Evolutionary conservation across 2,329 filamentous ascomycete genomes (phyloP).

Genomic region (Colletotrichum scovillei): DNA sequence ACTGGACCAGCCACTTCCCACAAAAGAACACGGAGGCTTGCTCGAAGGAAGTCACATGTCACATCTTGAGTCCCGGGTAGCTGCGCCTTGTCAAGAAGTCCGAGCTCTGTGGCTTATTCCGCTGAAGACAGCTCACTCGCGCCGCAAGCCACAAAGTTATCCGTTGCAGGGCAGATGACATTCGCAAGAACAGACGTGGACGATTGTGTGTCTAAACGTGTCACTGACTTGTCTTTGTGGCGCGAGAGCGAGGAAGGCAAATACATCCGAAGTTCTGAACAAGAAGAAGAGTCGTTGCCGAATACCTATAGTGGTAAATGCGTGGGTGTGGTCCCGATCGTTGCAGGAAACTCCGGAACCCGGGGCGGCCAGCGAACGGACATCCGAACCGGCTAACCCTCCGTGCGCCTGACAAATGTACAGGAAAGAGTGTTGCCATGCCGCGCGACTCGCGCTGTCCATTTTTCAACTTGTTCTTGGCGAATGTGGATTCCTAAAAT

Average conservation of each 20-base stretch:
- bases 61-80: not conserved
- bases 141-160: not conserved
- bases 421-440: too few relatives aligned
- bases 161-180: not conserved
- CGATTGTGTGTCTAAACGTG: not conserved
- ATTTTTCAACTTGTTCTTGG: not conserved
- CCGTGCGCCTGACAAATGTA: conserved; percentile 3
- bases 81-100: not conserved
- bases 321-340: not conserved
- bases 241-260: not conserved
- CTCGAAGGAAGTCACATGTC: not conserved
- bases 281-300: too few relatives aligned
- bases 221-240: not conserved
- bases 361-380: not conserved
- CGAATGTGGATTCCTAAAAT: not conserved
- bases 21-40: not conserved
- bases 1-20: not conserved
- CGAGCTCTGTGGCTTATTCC: conserved; percentile 6
- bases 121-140: not conserved
- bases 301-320: not conserved
- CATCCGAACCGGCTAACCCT: not conserved
- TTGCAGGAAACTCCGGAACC: not conserved
- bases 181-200: not conserved
- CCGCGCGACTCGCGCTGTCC: not conserved
- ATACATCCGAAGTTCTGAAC: too few relatives aligned